Evolutionary conservation across 805 yeast species (phyloP), one percentile per base, ranked within the genome.

Genomic region (Babjeviella inositovora): DNA sequence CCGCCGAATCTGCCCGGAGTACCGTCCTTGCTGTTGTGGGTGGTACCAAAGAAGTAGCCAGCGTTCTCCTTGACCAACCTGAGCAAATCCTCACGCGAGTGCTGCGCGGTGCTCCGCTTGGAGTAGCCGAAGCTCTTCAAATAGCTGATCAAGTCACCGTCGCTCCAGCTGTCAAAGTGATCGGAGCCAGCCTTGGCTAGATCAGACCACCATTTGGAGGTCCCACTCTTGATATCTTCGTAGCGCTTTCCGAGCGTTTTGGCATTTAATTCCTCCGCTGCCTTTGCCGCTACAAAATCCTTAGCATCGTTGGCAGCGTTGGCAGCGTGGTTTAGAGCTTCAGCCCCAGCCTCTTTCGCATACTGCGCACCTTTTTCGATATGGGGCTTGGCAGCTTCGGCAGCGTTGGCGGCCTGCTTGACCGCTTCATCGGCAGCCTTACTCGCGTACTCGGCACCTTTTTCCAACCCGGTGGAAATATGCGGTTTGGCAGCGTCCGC

Each of bases 91-190:
- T n/a, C n/a, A n/a, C n/a, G 9, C 6, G 7, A n/a, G n/a, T n/a
- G n/a, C n/a, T n/a, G n/a, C n/a, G n/a, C n/a, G 6, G 8, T 20
- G 22, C n/a, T 20, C 14, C n/a, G 8, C 15, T 13, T 20, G 14
- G n/a, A 8, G n/a, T n/a, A n/a, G n/a, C 68, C 68, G 36, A 52
- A 60, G 3, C 53, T 43, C 10, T 42, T 38, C 27, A 62, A 35
- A 31, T 61, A 62, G 9, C 45, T 30, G 21, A 32, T 43, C 26
- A 63, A 37, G 26, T 63, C 70, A 13, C 49, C 49, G 10, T 43
- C 44, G 2, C 62, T 45, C 61, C 63, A 61, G 7, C 49, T 36
- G 14, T 50, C 41, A 25, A 59, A 46, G 10, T 50, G 32, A 25
- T 32, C 30, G 17, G 28, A 25, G 13, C 18, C 11, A 15, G 28